Evolutionary conservation across 345 rosid species (phyloP), one percentile per base, ranked within the genome.

Genomic region (Arabidopsis thaliana): DNA sequence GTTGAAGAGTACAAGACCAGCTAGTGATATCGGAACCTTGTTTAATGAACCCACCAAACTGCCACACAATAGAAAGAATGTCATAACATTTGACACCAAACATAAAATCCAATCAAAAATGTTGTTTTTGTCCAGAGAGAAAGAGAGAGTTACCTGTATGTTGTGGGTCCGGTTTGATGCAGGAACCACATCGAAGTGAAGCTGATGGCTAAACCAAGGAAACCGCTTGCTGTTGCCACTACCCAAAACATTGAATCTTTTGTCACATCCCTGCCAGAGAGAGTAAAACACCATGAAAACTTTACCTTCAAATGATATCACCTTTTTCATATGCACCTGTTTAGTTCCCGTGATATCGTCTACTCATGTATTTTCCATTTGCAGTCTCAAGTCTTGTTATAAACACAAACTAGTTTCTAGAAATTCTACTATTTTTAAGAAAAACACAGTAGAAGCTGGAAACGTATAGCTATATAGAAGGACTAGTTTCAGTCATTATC

Each of bases 101-200:
- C 11, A 20, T 14, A 0, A 44, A 63, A 28, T 28, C 38, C 25
- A 63, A 14, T 42, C 52, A 14, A 9, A 14, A 9, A 25, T 13
- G 22, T 40, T 40, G 67, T 8, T 25, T 62, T 42, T 42, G 52
- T 52, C 38, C 38, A 42, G 22, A 28, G 32, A 16, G 20, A 61
- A 24, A 41, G 4, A 7, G 48, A 78, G 53, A 71, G 8, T 81
- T 68, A 76, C 96, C 97, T 94, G 77, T 90, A 89, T 25, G 98
- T 94, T 58, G 97, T 91, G 4, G 98, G 96, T 55, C 98, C 93
- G 14, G 98, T 94, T 87, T 94, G 97, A 80, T 81, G 88, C 71
- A 94, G 62, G 78, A 94, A 94, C 98, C 98, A 94, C 91, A 94
- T 84, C 23, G 98, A 94, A 13, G 97, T 90, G 86, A 94, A 91